Base-by-base conservation (phyloP, 148 eudicot genomes). In the Rhododendron ferrugineum region DNA sequence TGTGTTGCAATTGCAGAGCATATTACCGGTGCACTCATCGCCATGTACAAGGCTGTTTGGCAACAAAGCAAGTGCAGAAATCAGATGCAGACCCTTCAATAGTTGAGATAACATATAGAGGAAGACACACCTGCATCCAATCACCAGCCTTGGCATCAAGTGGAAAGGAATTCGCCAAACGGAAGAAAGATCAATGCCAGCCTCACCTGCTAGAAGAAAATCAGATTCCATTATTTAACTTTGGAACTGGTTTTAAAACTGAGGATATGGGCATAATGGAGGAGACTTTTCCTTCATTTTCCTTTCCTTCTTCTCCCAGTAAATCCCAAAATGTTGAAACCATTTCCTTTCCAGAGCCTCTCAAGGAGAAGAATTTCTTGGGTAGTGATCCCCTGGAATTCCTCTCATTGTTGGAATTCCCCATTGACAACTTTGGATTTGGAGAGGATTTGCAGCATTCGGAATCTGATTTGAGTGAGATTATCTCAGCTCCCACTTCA, bases 1-100 rank as follows among this genome's bases (percentile, higher is more conserved):
- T 70, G 75, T 77, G 3, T 73, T 70, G 79, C 9, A 15, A 80
- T 30, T 90, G 84, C 93, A 96, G 99, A 85, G 94, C 93, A 42
- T 96, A 96, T 75, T 95, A 95, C 50, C 79, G 99, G 82, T 96
- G 99, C 89, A 94, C 95, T 37, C 91, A 95, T 89, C 91, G 96
- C 0, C 46, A 87, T 79, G 82, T 90, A 23, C 92, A 86, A 90
- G 91, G 92, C 18, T 96, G 99, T 87, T 85, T 50, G 68, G 95
- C 98, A 46, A 90, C 88, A 28, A 93, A 93, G 84, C 94, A 90
- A 49, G 95, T 95, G 32, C 98, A 95, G 86, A 87, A 73, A 78
- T 86, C 97, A 32, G 91, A 95, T 49, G 91, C 89, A 3, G 94
- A 94, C 82, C 85, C 90, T 3, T 79, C 94, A 60, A 86, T 92